These are phyloP conservation scores for Nicotiana attenuata DNA, from an alignment of 257 asterid species.

Conservation along the genomic window DNA sequence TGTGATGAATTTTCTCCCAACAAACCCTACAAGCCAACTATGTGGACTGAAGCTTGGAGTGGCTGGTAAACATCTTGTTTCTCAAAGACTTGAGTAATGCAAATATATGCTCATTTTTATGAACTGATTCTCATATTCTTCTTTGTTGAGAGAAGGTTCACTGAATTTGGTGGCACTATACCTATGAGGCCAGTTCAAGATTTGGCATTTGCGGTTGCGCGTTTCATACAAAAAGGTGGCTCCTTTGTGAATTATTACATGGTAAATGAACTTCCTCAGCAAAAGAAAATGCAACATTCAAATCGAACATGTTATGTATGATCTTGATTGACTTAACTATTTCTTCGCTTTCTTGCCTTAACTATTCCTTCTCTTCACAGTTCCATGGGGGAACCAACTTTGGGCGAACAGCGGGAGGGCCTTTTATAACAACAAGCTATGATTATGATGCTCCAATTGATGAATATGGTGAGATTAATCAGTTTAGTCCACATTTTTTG, in stretches of 20 bases:
- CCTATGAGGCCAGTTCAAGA: constrained; percentile 65
- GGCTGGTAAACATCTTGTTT: constrained; percentile 43
- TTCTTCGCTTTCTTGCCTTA: not conserved
- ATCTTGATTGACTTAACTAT: not conserved
- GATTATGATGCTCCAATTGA: constrained; percentile 81
- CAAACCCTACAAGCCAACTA: constrained; percentile 55
- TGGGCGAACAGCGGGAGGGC: constrained; percentile 76
- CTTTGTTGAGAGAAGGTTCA: constrained; percentile 39
- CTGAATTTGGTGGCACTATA: constrained; percentile 52
- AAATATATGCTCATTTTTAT: not conserved
- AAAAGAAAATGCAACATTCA: not conserved
- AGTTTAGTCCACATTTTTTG: not conserved
- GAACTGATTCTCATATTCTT: not conserved
- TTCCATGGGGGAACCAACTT: constrained; percentile 78
- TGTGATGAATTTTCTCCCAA: constrained; percentile 59
- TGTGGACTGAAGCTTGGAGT: constrained; percentile 85
- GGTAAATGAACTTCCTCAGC: constrained; percentile 30
- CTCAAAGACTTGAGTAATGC: not conserved
- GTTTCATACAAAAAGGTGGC: constrained; percentile 58
- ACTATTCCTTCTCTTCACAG: constrained; percentile 23
- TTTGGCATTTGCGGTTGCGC: constrained; percentile 69
- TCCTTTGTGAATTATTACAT: constrained; percentile 62
- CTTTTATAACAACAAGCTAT: constrained; percentile 60
- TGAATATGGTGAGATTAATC: constrained; percentile 48
- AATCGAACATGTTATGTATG: not conserved